Percentiles rank a stretch among this genome's conserved stretches.
Evolutionary conservation across 1,139 yeast species (phyloP).

Genomic region (Suhomyces kunorum): DNA sequence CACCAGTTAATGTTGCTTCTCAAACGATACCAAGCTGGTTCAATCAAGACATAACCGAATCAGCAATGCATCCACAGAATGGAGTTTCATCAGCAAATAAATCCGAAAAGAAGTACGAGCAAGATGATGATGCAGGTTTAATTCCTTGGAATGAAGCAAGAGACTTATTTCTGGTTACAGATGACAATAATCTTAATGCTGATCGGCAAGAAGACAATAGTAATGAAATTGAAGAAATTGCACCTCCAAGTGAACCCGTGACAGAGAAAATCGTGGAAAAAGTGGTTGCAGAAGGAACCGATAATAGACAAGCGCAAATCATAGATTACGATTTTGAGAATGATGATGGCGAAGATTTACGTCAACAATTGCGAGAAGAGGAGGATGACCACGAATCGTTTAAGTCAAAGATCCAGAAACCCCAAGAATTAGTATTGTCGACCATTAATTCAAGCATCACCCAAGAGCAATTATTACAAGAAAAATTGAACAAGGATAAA

Average conservation of each 20-base stretch:
- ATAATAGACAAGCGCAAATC: slow-evolving; percentile 23
- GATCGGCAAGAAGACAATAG: slow-evolving; percentile 11
- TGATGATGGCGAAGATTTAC: slow-evolving; percentile 70
- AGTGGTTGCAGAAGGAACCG: slow-evolving; percentile 2
- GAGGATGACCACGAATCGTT: slow-evolving; percentile 71
- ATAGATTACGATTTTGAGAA: slow-evolving; percentile 70
- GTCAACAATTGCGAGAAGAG: slow-evolving; percentile 65
- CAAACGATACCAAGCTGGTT: slow-evolving; percentile 37
- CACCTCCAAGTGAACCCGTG: slow-evolving; percentile 5
- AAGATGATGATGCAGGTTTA: slow-evolving; percentile 52
- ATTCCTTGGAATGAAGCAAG: slow-evolving; percentile 52
- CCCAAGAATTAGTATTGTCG: slow-evolving; percentile 21
- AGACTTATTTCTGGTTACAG: slow-evolving; percentile 23
- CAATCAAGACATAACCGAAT: slow-evolving; percentile 16
- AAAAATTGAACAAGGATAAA: slow-evolving; percentile 63
- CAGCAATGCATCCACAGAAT: slow-evolving; percentile 11
- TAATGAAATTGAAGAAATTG: slow-evolving; percentile 18
- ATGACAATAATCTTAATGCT: slow-evolving; percentile 17
- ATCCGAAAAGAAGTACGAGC: slow-evolving; percentile 24
- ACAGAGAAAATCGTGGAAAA: neutral
- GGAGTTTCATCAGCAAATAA: slow-evolving; percentile 18
- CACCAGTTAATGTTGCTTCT: neutral
- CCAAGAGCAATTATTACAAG: slow-evolving; percentile 56
- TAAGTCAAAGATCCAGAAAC: slow-evolving; percentile 44
- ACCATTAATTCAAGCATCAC: slow-evolving; percentile 40